Evolutionary conservation across 331 rosid species (phyloP), one percentile per base, ranked within the genome.

Genomic region (Malus hybrid): DNA sequence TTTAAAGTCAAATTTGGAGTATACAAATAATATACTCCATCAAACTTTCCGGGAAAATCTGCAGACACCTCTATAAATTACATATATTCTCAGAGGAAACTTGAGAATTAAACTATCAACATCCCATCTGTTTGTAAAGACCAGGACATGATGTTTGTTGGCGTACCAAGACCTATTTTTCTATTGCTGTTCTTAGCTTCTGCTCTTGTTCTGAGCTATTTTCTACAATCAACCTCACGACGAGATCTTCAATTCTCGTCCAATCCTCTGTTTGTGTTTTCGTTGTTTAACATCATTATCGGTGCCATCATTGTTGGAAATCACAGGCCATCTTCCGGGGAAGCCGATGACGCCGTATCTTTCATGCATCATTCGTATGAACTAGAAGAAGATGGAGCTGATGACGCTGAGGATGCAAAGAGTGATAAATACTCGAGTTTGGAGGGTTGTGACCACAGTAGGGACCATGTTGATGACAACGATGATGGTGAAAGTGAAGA

Each of bases 191-290:
- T 46, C 61, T 0, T 76, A 19, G 71, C 71, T 31, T 33, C 67
- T 72, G 62, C 56, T 31, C 46, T 24, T 16, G 33, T 81, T 19
- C 69, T 66, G 28, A 74, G 36, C 55, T 74, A 16, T 20, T 22
- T 74, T 33, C 39, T 32, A 36, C 64, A 79, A 48, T 67, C 79
- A 39, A 62, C 20, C 59, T 70, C 76, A 3, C 34, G 28, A 57
- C n/a, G 10, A 0, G 10, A 42, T 57, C 36, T 28, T 74, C 65
- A 69, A 20, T 80, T 83, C 66, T 27, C 73, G 19, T 61, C 15
- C 7, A 71, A 76, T n/a, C 79, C 85, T 65, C 68, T 81, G n/a
- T 61, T 79, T 19, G 80, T 67, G 76, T 85, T 80, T 75, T 73
- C 71, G 48, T 22, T 83, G 27, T 70, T 83, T 65, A 80, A 83